Base-by-base conservation (phyloP, 2,329 filamentous ascomycete species). In the Colletotrichum truncatum region DNA sequence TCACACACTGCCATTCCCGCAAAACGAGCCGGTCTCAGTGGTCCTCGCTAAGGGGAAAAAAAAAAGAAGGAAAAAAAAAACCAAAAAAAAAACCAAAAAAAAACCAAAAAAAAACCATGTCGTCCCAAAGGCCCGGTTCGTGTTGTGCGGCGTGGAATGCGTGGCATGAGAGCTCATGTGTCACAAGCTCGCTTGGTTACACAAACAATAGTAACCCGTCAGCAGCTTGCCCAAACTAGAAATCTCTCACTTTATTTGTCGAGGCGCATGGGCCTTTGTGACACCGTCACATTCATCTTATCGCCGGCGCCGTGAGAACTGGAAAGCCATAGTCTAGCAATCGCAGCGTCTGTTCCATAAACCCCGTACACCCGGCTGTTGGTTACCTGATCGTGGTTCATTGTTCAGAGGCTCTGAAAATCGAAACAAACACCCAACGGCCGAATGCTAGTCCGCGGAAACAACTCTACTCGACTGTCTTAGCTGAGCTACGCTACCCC, bases 121-220 rank as follows among this genome's bases (percentile, higher is more conserved):
- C 39, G 62, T 65, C 41, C 62, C 62, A 49, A 12, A 36, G 9
- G 32, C 11, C 56, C 48, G 56, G 62, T 53, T 49, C 48, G 55
- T 38, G 41, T 34, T 52, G 36, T 48, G 39, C 26, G n/a, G 21
- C 61, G 32, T 52, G 26, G 6, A 54, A 28, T 49, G 48, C 57
- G 38, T 18, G 28, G 57, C 57, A 54, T 39, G 30, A 16, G 9
- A 21, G 48, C 34, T 65, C 48, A 34, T 28, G 26, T 49, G 48
- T 61, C 62, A 36, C 56, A 62, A 61, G 55, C 48, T 49, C 34
- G 41, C 39, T 23, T 34, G 12, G 56, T 61, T 38, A 41, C 57
- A 65, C 26, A 32, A 36, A n/a, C 39, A 62, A 28, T 23, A 18
- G 3, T 26, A 26, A 36, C 45, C 28, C 52, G 30, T 32, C 60